Evolutionary conservation across 495 filamentous ascomycete species (phyloP).

Genomic region (Chaetomium tenue): DNA sequence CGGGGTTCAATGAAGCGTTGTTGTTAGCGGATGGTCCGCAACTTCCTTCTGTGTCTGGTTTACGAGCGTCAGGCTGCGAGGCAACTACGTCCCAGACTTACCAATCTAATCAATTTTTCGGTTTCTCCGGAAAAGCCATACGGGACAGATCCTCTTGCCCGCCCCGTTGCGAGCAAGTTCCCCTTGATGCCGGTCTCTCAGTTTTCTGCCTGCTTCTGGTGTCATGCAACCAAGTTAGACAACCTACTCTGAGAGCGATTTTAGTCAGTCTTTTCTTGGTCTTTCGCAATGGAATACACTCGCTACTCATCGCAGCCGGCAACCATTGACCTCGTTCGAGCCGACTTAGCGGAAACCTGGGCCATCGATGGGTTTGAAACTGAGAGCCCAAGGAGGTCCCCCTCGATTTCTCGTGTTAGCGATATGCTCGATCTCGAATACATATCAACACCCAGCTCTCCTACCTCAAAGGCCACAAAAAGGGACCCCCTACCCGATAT

Average conservation of each 20-base stretch:
- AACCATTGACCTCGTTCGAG: conserved; percentile 17
- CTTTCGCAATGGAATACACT: conserved; percentile 2
- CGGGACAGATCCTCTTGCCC: too few relatives aligned
- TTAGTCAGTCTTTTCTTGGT: not conserved
- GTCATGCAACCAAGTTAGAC: not conserved
- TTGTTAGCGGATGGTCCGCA: not conserved
- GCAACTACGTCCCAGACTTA: not conserved
- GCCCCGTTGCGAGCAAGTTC: not conserved
- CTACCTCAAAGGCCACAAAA: not conserved
- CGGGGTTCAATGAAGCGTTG: too few relatives aligned
- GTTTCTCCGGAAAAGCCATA: too few relatives aligned
- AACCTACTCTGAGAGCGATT: too few relatives aligned
- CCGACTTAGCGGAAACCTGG: conserved; percentile 19
- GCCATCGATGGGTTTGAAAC: not conserved
- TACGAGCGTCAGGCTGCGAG: not conserved
- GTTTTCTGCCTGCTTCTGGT: not conserved
- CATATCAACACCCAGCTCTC: not conserved
- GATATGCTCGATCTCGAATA: conserved; percentile 19
- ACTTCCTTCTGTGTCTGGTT: not conserved
- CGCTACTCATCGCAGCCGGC: conserved; percentile 19
- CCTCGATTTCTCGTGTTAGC: not conserved
- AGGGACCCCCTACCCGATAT: conserved; percentile 18
- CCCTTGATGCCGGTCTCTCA: not conserved
- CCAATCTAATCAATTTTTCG: too few relatives aligned
- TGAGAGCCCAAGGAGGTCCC: not conserved